These are phyloP conservation scores for Penicillium egyptiacum DNA, from an alignment of 495 filamentous ascomycete species.

Conservation along the genomic window DNA sequence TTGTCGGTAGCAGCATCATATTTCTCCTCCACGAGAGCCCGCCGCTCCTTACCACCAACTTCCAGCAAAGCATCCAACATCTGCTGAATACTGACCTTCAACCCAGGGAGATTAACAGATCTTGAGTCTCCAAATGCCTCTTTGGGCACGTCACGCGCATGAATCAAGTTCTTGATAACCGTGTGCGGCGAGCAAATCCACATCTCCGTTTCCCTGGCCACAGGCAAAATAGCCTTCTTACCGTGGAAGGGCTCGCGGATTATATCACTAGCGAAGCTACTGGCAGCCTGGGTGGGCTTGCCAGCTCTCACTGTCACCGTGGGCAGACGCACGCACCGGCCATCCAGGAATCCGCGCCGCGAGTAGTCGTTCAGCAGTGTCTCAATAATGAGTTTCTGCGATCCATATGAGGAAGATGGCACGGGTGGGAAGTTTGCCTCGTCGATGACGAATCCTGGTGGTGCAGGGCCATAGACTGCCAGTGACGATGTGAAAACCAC, in stretches of 20 bases:
- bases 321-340: constrained; percentile 65
- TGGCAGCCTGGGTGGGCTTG: constrained; percentile 71
- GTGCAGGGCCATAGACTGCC: constrained; percentile 61
- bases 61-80: constrained; percentile 71
- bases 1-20: constrained; percentile 64
- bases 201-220: constrained; percentile 51
- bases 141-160: constrained; percentile 57
- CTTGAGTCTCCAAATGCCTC: constrained; percentile 56
- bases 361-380: constrained; percentile 73
- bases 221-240: constrained; percentile 63
- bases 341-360: constrained; percentile 67
- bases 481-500: constrained; percentile 59
- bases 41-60: constrained; percentile 66
- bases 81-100: constrained; percentile 69
- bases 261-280: constrained; percentile 72
- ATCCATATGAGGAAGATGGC: constrained; percentile 71
- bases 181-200: constrained; percentile 70
- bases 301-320: constrained; percentile 76
- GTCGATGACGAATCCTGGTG: constrained; percentile 46
- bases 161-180: constrained; percentile 68
- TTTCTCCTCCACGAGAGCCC: constrained; percentile 63
- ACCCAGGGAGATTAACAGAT: constrained; percentile 71
- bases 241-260: constrained; percentile 66
- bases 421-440: constrained; percentile 61
- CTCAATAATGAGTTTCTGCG: constrained; percentile 78